phyloP scores from a whole-genome alignment of 2,329 filamentous ascomycete species.

The Pseudocercospora musae region DNA sequence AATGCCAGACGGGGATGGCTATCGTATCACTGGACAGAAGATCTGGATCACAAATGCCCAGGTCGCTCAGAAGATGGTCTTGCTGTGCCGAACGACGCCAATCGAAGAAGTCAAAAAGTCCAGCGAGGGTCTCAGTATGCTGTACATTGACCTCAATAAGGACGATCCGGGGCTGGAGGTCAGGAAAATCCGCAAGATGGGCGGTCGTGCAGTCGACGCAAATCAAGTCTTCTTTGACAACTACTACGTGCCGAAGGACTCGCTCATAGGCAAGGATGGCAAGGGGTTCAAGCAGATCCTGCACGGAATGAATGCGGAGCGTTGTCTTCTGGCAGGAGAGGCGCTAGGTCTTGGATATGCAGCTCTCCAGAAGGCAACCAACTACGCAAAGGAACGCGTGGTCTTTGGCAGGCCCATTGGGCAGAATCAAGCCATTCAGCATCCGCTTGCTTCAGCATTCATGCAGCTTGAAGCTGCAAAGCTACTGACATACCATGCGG shows the following conservation, averaged over 20 bases:
- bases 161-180: slow-evolving; percentile 58
- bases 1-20: slow-evolving; percentile 57
- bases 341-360: slow-evolving; percentile 77
- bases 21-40: slow-evolving; percentile 72
- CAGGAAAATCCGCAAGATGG: slow-evolving; percentile 79
- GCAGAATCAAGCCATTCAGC: slow-evolving; percentile 58
- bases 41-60: slow-evolving; percentile 89
- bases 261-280: slow-evolving; percentile 68
- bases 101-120: slow-evolving; percentile 64
- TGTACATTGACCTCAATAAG: slow-evolving; percentile 73
- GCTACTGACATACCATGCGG: slow-evolving; percentile 59
- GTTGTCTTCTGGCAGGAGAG: slow-evolving; percentile 62
- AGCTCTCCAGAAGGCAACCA: slow-evolving; percentile 42
- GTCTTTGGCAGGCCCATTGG: slow-evolving; percentile 59
- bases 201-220: slow-evolving; percentile 74
- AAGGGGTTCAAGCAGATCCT: slow-evolving; percentile 69
- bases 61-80: slow-evolving; percentile 77
- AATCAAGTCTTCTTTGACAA: slow-evolving; percentile 88
- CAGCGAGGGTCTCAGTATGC: slow-evolving; percentile 73
- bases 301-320: slow-evolving; percentile 51
- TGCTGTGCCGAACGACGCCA: slow-evolving; percentile 72
- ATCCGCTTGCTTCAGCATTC: slow-evolving; percentile 57
- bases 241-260: slow-evolving; percentile 62
- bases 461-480: slow-evolving; percentile 63
- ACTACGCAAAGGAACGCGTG: slow-evolving; percentile 48